These are phyloP conservation scores for Phaeophleospora eucalypticola DNA, from an alignment of 2,329 filamentous ascomycete species.

Conservation along the genomic window DNA sequence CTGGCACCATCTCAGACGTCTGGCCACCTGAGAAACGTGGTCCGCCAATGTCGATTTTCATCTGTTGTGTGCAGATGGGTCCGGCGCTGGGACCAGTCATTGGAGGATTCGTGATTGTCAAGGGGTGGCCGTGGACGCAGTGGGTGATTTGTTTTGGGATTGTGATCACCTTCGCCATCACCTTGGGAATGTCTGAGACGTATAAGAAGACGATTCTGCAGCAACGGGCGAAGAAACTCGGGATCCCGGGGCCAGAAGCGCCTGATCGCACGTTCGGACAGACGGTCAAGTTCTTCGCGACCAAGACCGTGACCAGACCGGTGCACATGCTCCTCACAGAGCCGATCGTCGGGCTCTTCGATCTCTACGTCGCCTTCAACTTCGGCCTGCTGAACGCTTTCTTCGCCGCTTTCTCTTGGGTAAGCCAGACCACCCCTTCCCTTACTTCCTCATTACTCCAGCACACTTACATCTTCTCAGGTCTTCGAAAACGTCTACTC, in stretches of 20 bases:
- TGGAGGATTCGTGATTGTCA: conserved; percentile 29
- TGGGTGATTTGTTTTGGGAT: conserved; percentile 30
- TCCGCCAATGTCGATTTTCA: conserved; percentile 10
- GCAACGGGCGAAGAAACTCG: conserved; percentile 22
- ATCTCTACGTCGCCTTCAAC: conserved; percentile 21
- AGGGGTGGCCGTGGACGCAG: conserved; percentile 34
- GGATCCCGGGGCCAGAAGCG: conserved; percentile 10
- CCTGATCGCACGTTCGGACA: conserved; percentile 8
- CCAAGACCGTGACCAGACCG: conserved; percentile 23
- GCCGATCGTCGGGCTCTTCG: conserved; percentile 28
- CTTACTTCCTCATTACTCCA: too few species aligned
- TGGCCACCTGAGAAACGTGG: conserved; percentile 11
- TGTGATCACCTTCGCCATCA: conserved; percentile 18
- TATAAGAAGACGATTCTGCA: conserved; percentile 29
- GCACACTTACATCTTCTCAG: too few species aligned
- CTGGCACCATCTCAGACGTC: conserved; percentile 14
- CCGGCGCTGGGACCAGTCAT: conserved; percentile 19
- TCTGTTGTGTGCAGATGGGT: conserved; percentile 6
- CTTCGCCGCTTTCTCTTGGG: conserved; percentile 24
- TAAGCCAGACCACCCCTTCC: too few species aligned
- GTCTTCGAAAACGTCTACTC: conserved; percentile 64
- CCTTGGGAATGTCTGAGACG: conserved; percentile 35
- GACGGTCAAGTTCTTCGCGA: conserved; percentile 11
- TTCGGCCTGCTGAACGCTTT: conserved; percentile 23
- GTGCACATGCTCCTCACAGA: conserved; percentile 30